Conservation (phyloP, 1,284 basidiomycete genomes). For the Irpex sp. region DNA sequence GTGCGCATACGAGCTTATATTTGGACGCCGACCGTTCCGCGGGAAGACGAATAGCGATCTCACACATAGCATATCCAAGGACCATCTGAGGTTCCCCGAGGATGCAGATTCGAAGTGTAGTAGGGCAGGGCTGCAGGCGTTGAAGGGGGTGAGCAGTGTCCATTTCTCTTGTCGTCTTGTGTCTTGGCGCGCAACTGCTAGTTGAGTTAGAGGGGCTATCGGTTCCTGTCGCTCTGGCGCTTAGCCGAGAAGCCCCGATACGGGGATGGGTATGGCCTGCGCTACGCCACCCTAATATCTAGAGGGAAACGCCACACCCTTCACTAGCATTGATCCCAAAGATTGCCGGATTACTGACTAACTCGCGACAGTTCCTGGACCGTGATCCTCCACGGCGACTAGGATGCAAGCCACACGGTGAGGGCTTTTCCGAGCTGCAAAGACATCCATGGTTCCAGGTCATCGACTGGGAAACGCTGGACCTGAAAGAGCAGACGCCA, state of each 20-base stretch:
- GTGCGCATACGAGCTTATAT: slow-evolving; percentile 88
- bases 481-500: slow-evolving; percentile 75
- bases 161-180: slow-evolving; percentile 2
- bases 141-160: slow-evolving; percentile 56
- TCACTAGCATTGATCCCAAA: not conserved
- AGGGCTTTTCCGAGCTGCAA: slow-evolving; percentile 77
- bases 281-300: too few relatives aligned
- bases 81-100: slow-evolving; percentile 73
- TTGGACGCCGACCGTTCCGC: slow-evolving; percentile 88
- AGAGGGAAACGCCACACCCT: not conserved
- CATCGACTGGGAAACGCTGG: slow-evolving; percentile 86
- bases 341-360: not conserved
- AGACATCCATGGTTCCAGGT: slow-evolving; percentile 83
- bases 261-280: too few relatives aligned
- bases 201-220: too few relatives aligned
- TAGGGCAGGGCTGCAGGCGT: slow-evolving; percentile 57
- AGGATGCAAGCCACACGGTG: slow-evolving; percentile 77
- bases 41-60: slow-evolving; percentile 89
- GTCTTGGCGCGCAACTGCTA: not conserved
- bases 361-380: slow-evolving; percentile 66
- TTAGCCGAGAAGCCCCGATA: too few relatives aligned
- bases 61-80: slow-evolving; percentile 84
- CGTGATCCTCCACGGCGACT: slow-evolving; percentile 80
- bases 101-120: slow-evolving; percentile 72
- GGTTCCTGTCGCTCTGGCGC: too few relatives aligned